Evolutionary conservation across 148 eudicot species (phyloP), one percentile per base, ranked within the genome.

Genomic region (Chenopodium quinoa): DNA sequence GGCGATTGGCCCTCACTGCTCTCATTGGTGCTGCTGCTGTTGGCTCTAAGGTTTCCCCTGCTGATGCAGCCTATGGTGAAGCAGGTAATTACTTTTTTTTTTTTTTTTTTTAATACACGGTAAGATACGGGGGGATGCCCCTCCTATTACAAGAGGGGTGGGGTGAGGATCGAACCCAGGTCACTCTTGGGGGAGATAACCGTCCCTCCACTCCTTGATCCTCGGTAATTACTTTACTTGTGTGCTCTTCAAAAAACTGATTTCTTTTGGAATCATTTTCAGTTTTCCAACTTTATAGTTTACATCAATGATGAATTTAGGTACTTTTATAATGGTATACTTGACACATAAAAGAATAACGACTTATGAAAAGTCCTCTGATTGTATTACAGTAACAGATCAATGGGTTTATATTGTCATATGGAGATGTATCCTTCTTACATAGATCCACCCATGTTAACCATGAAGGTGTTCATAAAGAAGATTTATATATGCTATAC

Each of bases 1-100:
- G 98, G n/a, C 84, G 98, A 34, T 69, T 92, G 89, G 98, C 96
- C 19, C 92, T 95, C 34, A 88, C 96, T 62, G 86, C 92, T 75
- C 93, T 95, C 44, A 85, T 95, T 81, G 98, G 98, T 68, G 93
- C 96, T 72, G 97, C 98, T 75, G 97, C 97, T 27, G 86, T 92
- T 78, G 97, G 90, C 44, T 86, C 97, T 56, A 95, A 91, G 93
- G 97, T 95, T 72, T 87, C 92, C 25, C 97, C 98, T n/a, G 98
- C 97, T 50, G 95, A 91, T 66, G 98, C 98, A 23, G 98, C 96
- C 65, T 95, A 95, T 78, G 99, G 99, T n/a, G 98, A 94, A 90
- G 86, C 99, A 44, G 99, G 99, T 96, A 90, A 19, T 47, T n/a
- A 40, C 44, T 37, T 5, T 37, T 27, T 27, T 27, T 27, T 27